Evolutionary conservation across 495 filamentous ascomycete species (phyloP).

Genomic region (Evernia prunastri): DNA sequence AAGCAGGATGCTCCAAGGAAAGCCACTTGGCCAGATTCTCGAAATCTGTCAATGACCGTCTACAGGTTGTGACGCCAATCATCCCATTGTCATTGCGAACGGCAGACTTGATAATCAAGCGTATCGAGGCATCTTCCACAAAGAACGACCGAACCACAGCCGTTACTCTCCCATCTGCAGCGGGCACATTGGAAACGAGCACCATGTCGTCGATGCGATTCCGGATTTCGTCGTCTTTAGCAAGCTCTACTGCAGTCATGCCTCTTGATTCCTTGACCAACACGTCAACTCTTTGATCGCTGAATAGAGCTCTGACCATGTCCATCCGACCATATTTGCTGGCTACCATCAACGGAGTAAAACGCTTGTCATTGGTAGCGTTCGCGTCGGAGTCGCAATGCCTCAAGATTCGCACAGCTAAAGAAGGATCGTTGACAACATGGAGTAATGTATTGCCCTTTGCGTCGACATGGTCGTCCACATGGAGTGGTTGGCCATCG

Average conservation of each 20-base stretch:
- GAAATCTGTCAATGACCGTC: slow-evolving; percentile 84
- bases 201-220: slow-evolving; percentile 94
- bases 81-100: slow-evolving; percentile 53
- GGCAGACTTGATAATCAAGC: slow-evolving; percentile 90
- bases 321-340: slow-evolving; percentile 97
- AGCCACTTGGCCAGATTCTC: slow-evolving; percentile 83
- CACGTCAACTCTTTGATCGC: slow-evolving; percentile 79
- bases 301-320: slow-evolving; percentile 81
- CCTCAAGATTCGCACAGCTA: slow-evolving; percentile 67
- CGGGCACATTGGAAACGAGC: slow-evolving; percentile 66
- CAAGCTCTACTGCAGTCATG: slow-evolving; percentile 90
- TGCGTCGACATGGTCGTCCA: slow-evolving; percentile 86
- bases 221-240: slow-evolving; percentile 95
- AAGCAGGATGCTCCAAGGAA: slow-evolving; percentile 87
- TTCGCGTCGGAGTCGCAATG: slow-evolving; percentile 91
- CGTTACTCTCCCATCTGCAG: slow-evolving; percentile 73
- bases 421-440: slow-evolving; percentile 77
- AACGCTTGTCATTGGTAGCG: slow-evolving; percentile 89
- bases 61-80: slow-evolving; percentile 74
- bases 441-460: slow-evolving; percentile 94
- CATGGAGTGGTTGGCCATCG: slow-evolving; percentile 71
- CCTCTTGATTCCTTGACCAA: slow-evolving; percentile 79
- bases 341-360: slow-evolving; percentile 97
- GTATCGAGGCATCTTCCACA: slow-evolving; percentile 90
- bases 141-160: slow-evolving; percentile 96